Percentiles rank a stretch among this genome's conserved stretches.
Evolutionary conservation across 2,329 filamentous ascomycete genomes (phyloP).

Genomic region (Diplodia corticola): DNA sequence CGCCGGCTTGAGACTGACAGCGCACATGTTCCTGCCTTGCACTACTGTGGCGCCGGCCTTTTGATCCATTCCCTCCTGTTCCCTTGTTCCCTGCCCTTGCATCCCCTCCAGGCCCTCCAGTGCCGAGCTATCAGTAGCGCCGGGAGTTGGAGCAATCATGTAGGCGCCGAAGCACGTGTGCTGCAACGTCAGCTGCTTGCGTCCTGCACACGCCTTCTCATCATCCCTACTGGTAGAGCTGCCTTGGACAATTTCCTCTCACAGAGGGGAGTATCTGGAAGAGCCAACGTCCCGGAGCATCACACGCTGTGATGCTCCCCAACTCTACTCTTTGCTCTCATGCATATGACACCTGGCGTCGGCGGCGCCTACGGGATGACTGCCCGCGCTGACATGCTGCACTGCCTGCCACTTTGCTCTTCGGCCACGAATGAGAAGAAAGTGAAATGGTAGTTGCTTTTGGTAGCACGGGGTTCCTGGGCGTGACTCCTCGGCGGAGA

Average conservation of each 20-base stretch:
- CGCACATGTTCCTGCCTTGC: background rate
- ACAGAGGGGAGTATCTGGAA: no score
- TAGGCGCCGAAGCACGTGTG: background rate
- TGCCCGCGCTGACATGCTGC: background rate
- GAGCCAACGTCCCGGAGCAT: background rate
- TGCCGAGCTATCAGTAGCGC: background rate
- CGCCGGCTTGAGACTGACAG: background rate
- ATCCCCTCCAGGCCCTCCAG: background rate
- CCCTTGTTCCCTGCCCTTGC: background rate
- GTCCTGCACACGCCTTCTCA: background rate
- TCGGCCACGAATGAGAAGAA: background rate
- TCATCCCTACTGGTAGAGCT: background rate
- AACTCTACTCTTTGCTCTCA: background rate
- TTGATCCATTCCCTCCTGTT: background rate
- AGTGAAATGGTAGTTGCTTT: background rate
- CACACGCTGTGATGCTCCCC: background rate
- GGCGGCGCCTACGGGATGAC: background rate
- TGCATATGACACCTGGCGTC: background rate
- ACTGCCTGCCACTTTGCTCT: background rate
- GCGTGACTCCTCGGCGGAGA: background rate
- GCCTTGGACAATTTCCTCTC: background rate
- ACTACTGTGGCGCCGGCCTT: background rate
- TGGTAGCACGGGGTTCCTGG: background rate
- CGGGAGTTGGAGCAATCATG: background rate
- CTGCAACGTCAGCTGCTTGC: slow-evolving; percentile 9